A percentile compares a stretch with the other conserved stretches of the same genome.
Evolutionary conservation across 306 rosid species (phyloP).

Genomic region (Styphnolobium japonicum): DNA sequence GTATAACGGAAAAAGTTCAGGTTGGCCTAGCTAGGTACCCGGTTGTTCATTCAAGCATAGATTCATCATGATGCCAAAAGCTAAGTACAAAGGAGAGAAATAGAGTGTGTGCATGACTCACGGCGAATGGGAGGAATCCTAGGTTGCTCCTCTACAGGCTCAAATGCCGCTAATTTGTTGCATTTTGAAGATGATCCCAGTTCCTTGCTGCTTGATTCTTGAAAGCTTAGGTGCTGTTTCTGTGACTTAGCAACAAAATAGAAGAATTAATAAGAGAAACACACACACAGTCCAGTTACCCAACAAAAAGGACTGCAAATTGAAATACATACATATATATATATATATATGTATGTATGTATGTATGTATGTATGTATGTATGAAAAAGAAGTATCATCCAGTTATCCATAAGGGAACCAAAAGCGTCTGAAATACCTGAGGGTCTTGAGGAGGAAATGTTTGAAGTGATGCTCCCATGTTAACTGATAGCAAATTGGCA

Average conservation of each 20-base stretch:
- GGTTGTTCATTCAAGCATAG: neutral
- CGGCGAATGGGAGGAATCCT: slow-evolving; percentile 90
- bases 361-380: neutral
- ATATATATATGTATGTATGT: neutral
- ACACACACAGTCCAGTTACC: neutral
- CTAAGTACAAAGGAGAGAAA: neutral
- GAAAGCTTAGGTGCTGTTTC: slow-evolving; percentile 56
- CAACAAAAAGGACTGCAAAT: neutral
- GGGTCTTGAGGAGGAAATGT: slow-evolving; percentile 56
- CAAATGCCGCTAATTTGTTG: slow-evolving; percentile 50
- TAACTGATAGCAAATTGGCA: slow-evolving; percentile 84
- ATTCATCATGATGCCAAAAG: neutral
- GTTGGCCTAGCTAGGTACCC: neutral
- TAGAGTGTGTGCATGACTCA: slow-evolving; percentile 40
- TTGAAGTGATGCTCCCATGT: slow-evolving; percentile 74
- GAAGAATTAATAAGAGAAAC: neutral
- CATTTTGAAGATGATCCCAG: slow-evolving; percentile 72
- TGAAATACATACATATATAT: too few relatives aligned
- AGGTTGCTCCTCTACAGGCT: slow-evolving; percentile 58
- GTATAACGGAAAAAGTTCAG: slow-evolving; percentile 14
- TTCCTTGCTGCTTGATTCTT: slow-evolving; percentile 56
- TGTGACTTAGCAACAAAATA: slow-evolving; percentile 24
- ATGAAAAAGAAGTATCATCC: neutral
- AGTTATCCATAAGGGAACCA: neutral
- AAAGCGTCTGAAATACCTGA: slow-evolving; percentile 35